phyloP scores from a whole-genome alignment of 164 flowering plant species.

The Magnolia changhungtana region DNA sequence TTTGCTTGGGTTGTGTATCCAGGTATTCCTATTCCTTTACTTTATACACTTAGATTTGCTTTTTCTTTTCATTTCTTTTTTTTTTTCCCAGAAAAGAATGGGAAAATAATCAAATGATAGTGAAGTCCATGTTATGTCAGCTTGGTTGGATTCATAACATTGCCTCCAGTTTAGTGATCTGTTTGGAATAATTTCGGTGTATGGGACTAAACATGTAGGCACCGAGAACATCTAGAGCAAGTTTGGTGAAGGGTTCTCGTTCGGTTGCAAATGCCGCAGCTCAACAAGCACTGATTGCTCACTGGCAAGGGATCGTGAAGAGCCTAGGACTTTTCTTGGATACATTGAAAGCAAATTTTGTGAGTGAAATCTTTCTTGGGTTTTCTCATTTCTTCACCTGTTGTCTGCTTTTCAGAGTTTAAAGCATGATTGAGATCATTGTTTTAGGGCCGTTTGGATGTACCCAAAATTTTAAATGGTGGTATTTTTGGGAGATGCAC shows the following conservation, averaged over 20 bases:
- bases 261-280: constrained; percentile 76
- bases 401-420: background rate
- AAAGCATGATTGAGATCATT: background rate
- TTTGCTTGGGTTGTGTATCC: constrained; percentile 90
- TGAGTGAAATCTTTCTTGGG: constrained; percentile 32
- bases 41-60: too few relatives aligned
- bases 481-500: too few relatives aligned
- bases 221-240: constrained; percentile 97
- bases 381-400: background rate
- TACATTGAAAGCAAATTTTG: constrained; percentile 82
- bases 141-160: background rate
- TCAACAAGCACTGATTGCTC: constrained; percentile 90
- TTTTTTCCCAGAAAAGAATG: too few relatives aligned
- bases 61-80: background rate
- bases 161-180: background rate
- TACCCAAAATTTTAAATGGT: too few relatives aligned
- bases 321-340: constrained; percentile 82
- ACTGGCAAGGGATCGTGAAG: constrained; percentile 98
- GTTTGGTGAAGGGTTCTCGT: constrained; percentile 92
- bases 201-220: constrained; percentile 44
- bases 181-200: background rate
- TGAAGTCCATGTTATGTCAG: background rate
- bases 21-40: constrained; percentile 41
- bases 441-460: background rate
- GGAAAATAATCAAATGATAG: background rate